These are phyloP conservation scores for Talaromyces sp. DNA, from an alignment of 2,329 filamentous ascomycete genomes.

Conservation along the genomic window DNA sequence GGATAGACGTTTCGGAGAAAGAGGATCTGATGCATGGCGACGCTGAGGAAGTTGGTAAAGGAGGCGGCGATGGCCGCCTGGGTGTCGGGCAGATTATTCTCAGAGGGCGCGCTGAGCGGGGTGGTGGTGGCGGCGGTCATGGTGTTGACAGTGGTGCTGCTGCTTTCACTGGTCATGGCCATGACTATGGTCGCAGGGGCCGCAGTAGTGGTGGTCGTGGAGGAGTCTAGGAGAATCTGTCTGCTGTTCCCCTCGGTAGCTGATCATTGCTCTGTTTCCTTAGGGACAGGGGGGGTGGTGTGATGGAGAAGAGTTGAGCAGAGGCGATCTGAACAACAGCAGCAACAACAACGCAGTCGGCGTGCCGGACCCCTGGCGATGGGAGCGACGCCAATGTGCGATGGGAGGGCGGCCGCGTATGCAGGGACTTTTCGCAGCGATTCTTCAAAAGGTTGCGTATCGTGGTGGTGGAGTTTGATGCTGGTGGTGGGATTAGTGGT, in stretches of 20 bases:
- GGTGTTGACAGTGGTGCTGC: constrained; percentile 24
- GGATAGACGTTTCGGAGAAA: constrained; percentile 80
- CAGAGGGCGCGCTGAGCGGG: constrained; percentile 32
- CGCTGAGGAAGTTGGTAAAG: constrained; percentile 74
- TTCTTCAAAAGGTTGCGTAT: no score
- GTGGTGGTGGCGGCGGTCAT: constrained; percentile 28
- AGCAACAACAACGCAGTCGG: background rate
- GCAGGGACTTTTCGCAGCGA: background rate
- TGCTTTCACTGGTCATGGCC: constrained; percentile 31
- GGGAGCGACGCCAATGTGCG: background rate
- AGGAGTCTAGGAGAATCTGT: constrained; percentile 34
- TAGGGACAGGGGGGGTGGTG: constrained; percentile 12
- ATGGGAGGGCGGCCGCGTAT: background rate
- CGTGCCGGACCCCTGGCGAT: background rate
- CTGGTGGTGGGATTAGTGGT: background rate
- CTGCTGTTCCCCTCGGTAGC: constrained; percentile 38
- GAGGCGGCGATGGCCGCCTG: constrained; percentile 58
- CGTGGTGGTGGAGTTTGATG: background rate
- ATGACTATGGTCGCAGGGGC: constrained; percentile 12
- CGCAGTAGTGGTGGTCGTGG: constrained; percentile 29
- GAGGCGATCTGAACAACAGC: background rate
- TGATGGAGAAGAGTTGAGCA: background rate
- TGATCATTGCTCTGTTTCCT: constrained; percentile 39
- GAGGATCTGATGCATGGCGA: constrained; percentile 79
- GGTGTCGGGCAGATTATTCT: constrained; percentile 39